Evolutionary conservation across 1,284 basidiomycete species (phyloP).

Genomic region (Thelephora terrestris): DNA sequence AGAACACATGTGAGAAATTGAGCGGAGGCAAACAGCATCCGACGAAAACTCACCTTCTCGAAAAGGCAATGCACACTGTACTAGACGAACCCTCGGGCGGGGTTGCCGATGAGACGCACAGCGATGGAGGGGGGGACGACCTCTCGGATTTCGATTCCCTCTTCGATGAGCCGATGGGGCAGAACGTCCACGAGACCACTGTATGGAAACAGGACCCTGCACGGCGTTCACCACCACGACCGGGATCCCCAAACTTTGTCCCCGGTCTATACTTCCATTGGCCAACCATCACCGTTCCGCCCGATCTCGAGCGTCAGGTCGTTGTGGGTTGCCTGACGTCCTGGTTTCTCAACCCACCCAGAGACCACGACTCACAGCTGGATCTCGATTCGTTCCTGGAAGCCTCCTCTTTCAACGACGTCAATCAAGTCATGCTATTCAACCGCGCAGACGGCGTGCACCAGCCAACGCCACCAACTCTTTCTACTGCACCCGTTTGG

Average conservation of each 20-base stretch:
- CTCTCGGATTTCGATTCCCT: slow-evolving; percentile 19
- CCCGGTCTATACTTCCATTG: slow-evolving; percentile 50
- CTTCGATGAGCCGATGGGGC: slow-evolving; percentile 25
- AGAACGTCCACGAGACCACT: slow-evolving; percentile 1
- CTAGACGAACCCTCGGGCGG: no score
- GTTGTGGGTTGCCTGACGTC: slow-evolving; percentile 41
- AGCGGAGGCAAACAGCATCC: no score
- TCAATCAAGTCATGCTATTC: slow-evolving; percentile 76
- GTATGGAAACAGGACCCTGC: slow-evolving; percentile 18
- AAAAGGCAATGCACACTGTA: no score
- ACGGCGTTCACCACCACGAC: slow-evolving; percentile 31
- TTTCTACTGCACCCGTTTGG: slow-evolving; percentile 1
- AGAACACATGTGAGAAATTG: no score
- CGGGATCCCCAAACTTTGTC: slow-evolving; percentile 16
- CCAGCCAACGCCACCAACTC: slow-evolving; percentile 4
- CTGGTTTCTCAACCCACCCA: slow-evolving; percentile 36
- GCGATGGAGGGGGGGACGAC: no score
- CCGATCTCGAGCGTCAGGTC: slow-evolving; percentile 39
- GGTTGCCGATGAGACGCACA: no score
- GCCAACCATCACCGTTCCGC: slow-evolving; percentile 39
- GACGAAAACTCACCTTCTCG: no score
- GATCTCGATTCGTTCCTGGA: not conserved
- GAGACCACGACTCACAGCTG: not conserved
- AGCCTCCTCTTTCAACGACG: slow-evolving; percentile 15
- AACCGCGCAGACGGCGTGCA: slow-evolving; percentile 26